phyloP scores from a whole-genome alignment of 352 stramenopile genomes.

The Paralagenidium karlingii region DNA sequence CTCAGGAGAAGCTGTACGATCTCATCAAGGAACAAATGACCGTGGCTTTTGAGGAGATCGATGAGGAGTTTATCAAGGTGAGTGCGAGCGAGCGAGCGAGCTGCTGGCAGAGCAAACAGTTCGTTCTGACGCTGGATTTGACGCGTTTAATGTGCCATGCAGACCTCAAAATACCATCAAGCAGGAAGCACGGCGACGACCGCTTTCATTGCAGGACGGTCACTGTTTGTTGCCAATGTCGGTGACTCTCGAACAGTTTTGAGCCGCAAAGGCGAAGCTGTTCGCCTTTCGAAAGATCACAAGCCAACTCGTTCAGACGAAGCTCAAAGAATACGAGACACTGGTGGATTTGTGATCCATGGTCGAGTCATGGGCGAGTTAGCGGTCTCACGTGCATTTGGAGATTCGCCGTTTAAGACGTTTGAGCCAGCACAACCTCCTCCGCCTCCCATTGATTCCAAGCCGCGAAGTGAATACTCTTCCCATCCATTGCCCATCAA shows the following conservation, averaged over 20 bases:
- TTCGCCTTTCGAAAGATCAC: constrained; percentile 93
- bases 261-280: constrained; percentile 73
- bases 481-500: constrained; percentile 71
- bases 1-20: constrained; percentile 17
- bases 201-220: constrained; percentile 85
- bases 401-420: constrained; percentile 94
- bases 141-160: too few species aligned
- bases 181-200: constrained; percentile 93
- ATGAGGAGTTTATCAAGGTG: constrained; percentile 58
- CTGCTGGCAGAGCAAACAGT: too few species aligned
- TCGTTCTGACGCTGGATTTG: too few species aligned
- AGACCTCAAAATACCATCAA: too few species aligned
- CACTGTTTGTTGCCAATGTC: constrained; percentile 93
- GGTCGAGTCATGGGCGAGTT: constrained; percentile 90
- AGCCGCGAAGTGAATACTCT: constrained; percentile 55
- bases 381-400: constrained; percentile 69
- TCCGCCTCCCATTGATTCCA: constrained; percentile 14
- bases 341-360: constrained; percentile 83
- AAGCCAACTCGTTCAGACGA: constrained; percentile 91
- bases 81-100: too few species aligned
- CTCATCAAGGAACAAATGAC: constrained; percentile 31
- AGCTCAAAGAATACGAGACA: constrained; percentile 89
- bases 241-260: constrained; percentile 93
- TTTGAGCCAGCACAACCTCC: constrained; percentile 50
- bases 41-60: constrained; percentile 47